A percentile compares a stretch with the other conserved stretches of the same genome.
Conservation (phyloP, 192 early-diverging fungal genomes). For the Coemansia sp. region DNA sequence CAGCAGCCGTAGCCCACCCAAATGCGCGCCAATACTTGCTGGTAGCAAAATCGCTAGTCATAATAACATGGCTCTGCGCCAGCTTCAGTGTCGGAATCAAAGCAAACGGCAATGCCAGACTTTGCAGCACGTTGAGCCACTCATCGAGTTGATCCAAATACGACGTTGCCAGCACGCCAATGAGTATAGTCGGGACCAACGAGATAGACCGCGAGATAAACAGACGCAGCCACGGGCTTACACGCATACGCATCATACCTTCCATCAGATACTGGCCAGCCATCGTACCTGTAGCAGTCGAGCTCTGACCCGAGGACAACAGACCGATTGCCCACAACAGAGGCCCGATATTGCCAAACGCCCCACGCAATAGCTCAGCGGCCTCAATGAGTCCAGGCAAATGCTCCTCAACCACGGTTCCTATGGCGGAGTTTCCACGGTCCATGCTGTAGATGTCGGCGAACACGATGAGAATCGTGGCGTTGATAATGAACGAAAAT, state of each 20-base stretch:
- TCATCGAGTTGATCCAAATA: conserved; percentile 68
- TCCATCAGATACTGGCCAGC: conserved; percentile 90
- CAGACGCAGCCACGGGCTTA: conserved; percentile 65
- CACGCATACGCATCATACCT: conserved; percentile 68
- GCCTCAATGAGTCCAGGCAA: conserved; percentile 67
- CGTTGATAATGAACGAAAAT: conserved; percentile 68
- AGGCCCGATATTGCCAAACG: conserved; percentile 63
- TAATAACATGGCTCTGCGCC: conserved; percentile 54
- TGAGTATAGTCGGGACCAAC: conserved; percentile 66
- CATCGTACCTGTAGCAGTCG: conserved; percentile 87
- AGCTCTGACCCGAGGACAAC: conserved; percentile 78
- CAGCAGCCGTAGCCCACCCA: conserved; percentile 56
- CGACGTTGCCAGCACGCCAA: conserved; percentile 60
- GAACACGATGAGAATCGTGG: conserved; percentile 70
- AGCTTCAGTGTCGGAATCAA: conserved; percentile 66
- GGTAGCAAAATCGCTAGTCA: conserved; percentile 53
- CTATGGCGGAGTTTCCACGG: neutral
- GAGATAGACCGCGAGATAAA: conserved; percentile 64
- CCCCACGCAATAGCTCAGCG: conserved; percentile 55
- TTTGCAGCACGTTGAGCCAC: conserved; percentile 69
- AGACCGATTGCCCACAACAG: conserved; percentile 83
- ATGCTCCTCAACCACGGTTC: conserved; percentile 20
- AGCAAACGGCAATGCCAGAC: conserved; percentile 65
- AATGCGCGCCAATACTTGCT: conserved; percentile 25
- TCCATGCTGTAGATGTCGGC: conserved; percentile 48